A percentile compares a stretch with the other conserved stretches of the same genome.
These are phyloP conservation scores for Paecilomyces sp. DNA, from an alignment of 2,329 filamentous ascomycete species.

Conservation along the genomic window DNA sequence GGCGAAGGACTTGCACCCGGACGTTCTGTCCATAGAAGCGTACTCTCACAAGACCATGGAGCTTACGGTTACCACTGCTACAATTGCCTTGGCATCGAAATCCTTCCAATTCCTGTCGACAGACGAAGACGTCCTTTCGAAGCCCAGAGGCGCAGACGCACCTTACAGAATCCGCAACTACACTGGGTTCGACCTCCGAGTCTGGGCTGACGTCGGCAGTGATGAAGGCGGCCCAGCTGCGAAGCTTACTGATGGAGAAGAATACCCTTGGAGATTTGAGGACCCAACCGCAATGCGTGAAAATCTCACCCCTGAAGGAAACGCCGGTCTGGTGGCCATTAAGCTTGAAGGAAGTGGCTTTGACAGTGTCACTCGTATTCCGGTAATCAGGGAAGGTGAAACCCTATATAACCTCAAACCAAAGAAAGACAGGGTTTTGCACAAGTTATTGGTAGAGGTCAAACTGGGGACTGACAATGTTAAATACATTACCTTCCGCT, in stretches of 20 bases:
- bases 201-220: constrained; percentile 72
- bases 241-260: constrained; percentile 78
- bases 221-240: constrained; percentile 61
- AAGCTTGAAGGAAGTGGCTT: constrained; percentile 91
- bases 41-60: constrained; percentile 88
- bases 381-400: constrained; percentile 91
- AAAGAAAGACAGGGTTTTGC: constrained; percentile 74
- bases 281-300: constrained; percentile 95
- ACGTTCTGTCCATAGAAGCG: constrained; percentile 73
- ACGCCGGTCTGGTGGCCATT: constrained; percentile 70
- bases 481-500: constrained; percentile 94
- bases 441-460: constrained; percentile 87
- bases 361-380: constrained; percentile 79
- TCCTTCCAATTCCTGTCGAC: constrained; percentile 83
- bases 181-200: constrained; percentile 81
- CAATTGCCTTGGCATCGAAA: constrained; percentile 87
- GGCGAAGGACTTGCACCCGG: constrained; percentile 66
- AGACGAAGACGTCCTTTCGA: constrained; percentile 86
- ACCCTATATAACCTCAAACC: constrained; percentile 82
- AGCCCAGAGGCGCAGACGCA: constrained; percentile 83
- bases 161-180: constrained; percentile 93
- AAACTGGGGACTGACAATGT: constrained; percentile 89
- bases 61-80: constrained; percentile 84
- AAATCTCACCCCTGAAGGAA: constrained; percentile 76
- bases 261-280: constrained; percentile 93